These are phyloP conservation scores for Moniliophthora roreri DNA, from an alignment of 1,284 basidiomycete species.

Conservation along the genomic window DNA sequence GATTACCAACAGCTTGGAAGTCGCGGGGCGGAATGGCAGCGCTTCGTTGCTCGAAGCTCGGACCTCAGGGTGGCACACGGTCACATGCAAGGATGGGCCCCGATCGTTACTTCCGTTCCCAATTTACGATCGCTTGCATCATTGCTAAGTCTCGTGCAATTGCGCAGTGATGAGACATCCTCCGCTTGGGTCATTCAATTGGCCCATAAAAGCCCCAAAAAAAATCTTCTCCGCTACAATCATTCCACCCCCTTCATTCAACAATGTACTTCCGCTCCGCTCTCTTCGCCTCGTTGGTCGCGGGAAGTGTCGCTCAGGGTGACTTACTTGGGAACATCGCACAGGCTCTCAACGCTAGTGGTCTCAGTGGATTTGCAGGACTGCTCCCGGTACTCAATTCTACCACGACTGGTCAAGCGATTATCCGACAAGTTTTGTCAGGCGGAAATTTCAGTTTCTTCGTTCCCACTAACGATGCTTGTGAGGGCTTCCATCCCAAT, in stretches of 20 bases:
- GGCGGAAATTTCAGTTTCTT: slow-evolving; percentile 45
- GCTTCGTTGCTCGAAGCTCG: no score
- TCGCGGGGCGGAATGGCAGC: no score
- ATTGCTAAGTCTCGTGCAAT: no score
- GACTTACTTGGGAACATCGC: slow-evolving; percentile 31
- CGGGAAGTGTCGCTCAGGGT: slow-evolving; percentile 18
- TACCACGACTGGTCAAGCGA: slow-evolving; percentile 39
- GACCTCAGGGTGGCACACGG: no score
- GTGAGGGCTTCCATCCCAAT: slow-evolving; percentile 27
- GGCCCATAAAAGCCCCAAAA: no score
- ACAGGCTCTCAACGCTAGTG: slow-evolving; percentile 29
- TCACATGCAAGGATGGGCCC: no score
- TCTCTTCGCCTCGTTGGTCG: slow-evolving; percentile 12
- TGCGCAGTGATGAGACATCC: no score
- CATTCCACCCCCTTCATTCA: background rate
- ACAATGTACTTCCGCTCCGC: background rate
- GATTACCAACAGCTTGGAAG: no score
- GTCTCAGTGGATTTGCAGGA: slow-evolving; percentile 38
- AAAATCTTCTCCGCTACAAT: no score
- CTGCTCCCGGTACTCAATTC: slow-evolving; percentile 30
- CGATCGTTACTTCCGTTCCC: no score
- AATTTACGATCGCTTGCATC: no score
- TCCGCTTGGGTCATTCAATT: no score
- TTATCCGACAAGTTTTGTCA: slow-evolving; percentile 39
- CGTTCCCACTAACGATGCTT: slow-evolving; percentile 47